Evolutionary conservation across 805 yeast species (phyloP), one percentile per base, ranked within the genome.

Genomic region (Yarrowia divulgata): DNA sequence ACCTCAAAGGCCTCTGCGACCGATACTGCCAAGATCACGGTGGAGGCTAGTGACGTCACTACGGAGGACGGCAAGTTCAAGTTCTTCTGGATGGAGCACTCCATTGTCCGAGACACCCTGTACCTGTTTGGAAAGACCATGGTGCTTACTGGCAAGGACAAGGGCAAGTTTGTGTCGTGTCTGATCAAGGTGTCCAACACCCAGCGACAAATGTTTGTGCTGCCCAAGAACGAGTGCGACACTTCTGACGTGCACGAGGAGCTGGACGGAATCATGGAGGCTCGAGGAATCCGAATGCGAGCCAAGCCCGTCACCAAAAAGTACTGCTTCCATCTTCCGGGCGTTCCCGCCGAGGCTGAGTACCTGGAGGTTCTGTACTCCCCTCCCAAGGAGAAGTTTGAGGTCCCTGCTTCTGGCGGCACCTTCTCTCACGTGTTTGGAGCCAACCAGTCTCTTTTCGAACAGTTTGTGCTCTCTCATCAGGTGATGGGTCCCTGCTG

Each of bases 401-500:
- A 85, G 71, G 34, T 48, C 8, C 55, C 67, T n/a, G 6, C 68
- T 48, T 37, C 66, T 5, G 97, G 97, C 71, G 88, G 86, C 57
- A 90, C 96, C 0, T 93, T 90, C 75, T 80, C 83, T 10, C 89
- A 86, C 69, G 91, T 92, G 1, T 92, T 93, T 80, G 98, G 98
- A 63, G 83, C 91, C 2, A 85, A 83, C 70, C 78, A 95, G 2
- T 84, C 84, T 69, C 81, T 91, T 32, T 93, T 95, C 77, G 99
- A 95, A 80, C 84, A 91, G 13, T 92, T 95, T 78, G 95, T 92
- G 12, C 74, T 93, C 34, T 91, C 89, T 77, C 84, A 90, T 73
- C 88, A 89, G 73, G 84, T 95, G 55, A 93, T 92, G 97, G 99
- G 99, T 10, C 99, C 99, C 3, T 93, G 98, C 77, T 95, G 99